Percentiles rank a stretch among this genome's conserved stretches.
Conservation (phyloP, 495 filamentous ascomycete genomes). For the Penicillium robsamsonii region DNA sequence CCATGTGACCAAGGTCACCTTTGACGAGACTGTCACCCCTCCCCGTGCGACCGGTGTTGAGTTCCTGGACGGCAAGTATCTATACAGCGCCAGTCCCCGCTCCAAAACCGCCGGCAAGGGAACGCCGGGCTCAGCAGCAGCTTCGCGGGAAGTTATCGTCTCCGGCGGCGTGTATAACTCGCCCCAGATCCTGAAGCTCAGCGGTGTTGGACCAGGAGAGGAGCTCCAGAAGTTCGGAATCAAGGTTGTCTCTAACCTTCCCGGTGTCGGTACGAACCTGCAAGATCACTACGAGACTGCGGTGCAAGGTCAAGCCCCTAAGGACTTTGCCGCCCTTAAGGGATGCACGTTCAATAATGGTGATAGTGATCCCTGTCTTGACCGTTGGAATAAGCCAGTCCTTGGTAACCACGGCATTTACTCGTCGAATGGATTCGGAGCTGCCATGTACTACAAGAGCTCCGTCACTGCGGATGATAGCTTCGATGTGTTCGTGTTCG, state of each 20-base stretch:
- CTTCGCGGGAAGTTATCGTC: constrained; percentile 57
- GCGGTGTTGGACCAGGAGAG: constrained; percentile 55
- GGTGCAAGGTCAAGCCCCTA: constrained; percentile 44
- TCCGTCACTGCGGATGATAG: constrained; percentile 36
- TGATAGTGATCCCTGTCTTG: constrained; percentile 43
- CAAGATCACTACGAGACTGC: constrained; percentile 62
- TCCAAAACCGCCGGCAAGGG: constrained; percentile 30
- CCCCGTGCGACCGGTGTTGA: constrained; percentile 61
- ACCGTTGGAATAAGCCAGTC: constrained; percentile 37
- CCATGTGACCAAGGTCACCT: constrained; percentile 59
- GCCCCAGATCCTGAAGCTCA: constrained; percentile 63
- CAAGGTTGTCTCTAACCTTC: constrained; percentile 52
- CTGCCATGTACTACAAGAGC: constrained; percentile 47
- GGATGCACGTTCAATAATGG: constrained; percentile 18
- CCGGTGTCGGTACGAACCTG: constrained; percentile 64
- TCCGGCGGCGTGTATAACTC: constrained; percentile 61
- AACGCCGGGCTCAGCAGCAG: constrained; percentile 43
- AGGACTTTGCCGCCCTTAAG: constrained; percentile 38
- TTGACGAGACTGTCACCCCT: constrained; percentile 41
- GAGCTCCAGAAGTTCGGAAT: constrained; percentile 54
- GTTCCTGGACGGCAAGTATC: constrained; percentile 56
- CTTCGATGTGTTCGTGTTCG: constrained; percentile 53
- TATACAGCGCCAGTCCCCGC: constrained; percentile 59
- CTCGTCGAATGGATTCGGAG: constrained; percentile 46
- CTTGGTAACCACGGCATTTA: constrained; percentile 48